phyloP scores from a whole-genome alignment of 805 yeast genomes.

The Kregervanrija pseudodelftensis region DNA sequence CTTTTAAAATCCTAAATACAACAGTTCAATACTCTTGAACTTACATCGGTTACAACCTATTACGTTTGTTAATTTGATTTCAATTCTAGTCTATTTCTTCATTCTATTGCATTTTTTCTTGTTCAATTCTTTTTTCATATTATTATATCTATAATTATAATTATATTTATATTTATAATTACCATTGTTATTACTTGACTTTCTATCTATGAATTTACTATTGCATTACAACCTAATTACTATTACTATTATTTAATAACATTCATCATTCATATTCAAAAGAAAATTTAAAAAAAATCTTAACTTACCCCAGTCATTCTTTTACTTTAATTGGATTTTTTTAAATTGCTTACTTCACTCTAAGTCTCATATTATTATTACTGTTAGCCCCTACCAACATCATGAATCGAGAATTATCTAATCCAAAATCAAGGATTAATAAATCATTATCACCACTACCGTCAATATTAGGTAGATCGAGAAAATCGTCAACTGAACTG shows the following conservation, averaged over 20 bases:
- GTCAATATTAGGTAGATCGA: constrained; percentile 2
- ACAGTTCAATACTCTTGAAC: too few relatives aligned
- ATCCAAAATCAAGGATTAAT: not conserved
- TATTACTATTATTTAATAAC: too few relatives aligned
- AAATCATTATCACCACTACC: not conserved
- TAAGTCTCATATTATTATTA: not conserved
- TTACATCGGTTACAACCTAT: too few relatives aligned
- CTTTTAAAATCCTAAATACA: too few relatives aligned
- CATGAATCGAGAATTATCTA: not conserved
- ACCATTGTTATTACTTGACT: not conserved
- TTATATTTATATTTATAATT: not conserved
- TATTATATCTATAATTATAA: too few relatives aligned
- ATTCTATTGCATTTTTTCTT: too few relatives aligned
- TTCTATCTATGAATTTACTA: not conserved
- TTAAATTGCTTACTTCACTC: not conserved
- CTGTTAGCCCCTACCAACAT: not conserved
- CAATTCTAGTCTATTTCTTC: too few relatives aligned
- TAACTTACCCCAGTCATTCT: not conserved
- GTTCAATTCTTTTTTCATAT: too few relatives aligned
- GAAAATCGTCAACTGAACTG: constrained; percentile 9
- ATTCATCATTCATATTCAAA: not conserved
- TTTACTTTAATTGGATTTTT: not conserved
- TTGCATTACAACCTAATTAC: too few relatives aligned
- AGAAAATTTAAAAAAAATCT: not conserved
- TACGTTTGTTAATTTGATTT: too few relatives aligned